Percentiles rank a stretch among this genome's conserved stretches.
These are phyloP conservation scores for Cladosporium sphaerospermum DNA, from an alignment of 2,329 filamentous ascomycete genomes.

Conservation along the genomic window DNA sequence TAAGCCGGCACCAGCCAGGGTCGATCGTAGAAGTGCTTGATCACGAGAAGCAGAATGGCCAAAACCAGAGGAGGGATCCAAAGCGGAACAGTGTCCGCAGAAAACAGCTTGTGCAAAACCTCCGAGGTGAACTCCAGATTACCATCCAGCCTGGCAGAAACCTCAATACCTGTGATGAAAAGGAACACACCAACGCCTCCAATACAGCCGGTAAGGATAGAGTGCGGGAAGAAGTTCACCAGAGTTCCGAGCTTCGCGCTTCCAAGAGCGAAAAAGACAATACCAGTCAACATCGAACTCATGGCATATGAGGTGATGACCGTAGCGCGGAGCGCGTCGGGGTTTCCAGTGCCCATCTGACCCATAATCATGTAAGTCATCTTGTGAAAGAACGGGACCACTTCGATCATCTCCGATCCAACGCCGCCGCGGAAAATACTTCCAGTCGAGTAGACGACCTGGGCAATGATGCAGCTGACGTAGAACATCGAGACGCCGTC, in stretches of 20 bases:
- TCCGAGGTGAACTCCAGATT: conserved; percentile 74
- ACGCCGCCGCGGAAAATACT: conserved; percentile 88
- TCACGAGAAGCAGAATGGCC: conserved; percentile 67
- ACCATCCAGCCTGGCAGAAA: conserved; percentile 81
- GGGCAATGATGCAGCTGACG: conserved; percentile 91
- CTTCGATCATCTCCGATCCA: conserved; percentile 96
- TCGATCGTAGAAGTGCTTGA: conserved; percentile 69
- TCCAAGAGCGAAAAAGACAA: conserved; percentile 89
- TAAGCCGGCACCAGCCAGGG: conserved; percentile 83
- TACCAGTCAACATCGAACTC: conserved; percentile 83
- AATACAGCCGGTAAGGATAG: conserved; percentile 95
- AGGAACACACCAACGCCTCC: conserved; percentile 96
- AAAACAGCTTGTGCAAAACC: conserved; percentile 69
- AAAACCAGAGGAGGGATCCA: conserved; percentile 77
- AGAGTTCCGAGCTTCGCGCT: conserved; percentile 81
- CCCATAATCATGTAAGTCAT: conserved; percentile 87
- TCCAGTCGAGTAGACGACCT: conserved; percentile 81
- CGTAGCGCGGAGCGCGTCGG: conserved; percentile 83
- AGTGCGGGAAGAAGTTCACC: conserved; percentile 92
- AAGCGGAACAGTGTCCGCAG: conserved; percentile 66
- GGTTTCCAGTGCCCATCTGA: conserved; percentile 70
- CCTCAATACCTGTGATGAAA: conserved; percentile 83
- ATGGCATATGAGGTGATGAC: conserved; percentile 87
- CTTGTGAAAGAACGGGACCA: conserved; percentile 97
- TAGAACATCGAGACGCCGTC: conserved; percentile 99